Evolutionary conservation across 257 asterid genomes (phyloP), one percentile per base, ranked within the genome.

Genomic region (Prunella vulgaris): DNA sequence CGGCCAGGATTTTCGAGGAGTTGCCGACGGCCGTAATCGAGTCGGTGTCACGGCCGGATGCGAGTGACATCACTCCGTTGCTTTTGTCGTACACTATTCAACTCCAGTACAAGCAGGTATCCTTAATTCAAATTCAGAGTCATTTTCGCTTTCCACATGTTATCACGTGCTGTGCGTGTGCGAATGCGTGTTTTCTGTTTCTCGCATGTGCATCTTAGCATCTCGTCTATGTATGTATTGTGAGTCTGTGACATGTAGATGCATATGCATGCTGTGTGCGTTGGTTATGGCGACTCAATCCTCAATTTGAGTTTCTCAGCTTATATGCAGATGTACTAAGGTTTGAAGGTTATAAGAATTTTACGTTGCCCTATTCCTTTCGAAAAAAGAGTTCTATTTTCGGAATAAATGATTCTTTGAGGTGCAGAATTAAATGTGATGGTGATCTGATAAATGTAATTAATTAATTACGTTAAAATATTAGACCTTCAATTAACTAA

Each of bases 71-170:
- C 79, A 84, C 93, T 52, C 99, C 99, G 9, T 78, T 90, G 87
- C 96, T 93, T 64, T 79, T 93, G 74, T 82, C 96, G 0, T 93
- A 93, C 74, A 88, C 89, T 42, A 93, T 93, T 74, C 85, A 90
- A 74, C 78, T 93, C 46, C 92, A 78, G 61, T 93, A 90, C 85
- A 90, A 88, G 65, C 94, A 88, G 97, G 99, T 81, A 69, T 3
- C 10, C 13, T 18, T 10, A 14, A 61, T 71, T 35, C 44, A 2
- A 14, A 61, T 71, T 35, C 44, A 2, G n/a, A 56, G 9, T 40
- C 48, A 5, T 0, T 1, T 70, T 40, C 44, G 65, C 60, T 63
- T 33, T 33, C 44, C 71, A 56, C 72, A 60, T 58, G 71, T 7
- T 54, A 5, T 10, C 76, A 60, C 54, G 79, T 35, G 72, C 77